Conservation (phyloP, 768 basidiomycete species). For the Amanita fuliginea region DNA sequence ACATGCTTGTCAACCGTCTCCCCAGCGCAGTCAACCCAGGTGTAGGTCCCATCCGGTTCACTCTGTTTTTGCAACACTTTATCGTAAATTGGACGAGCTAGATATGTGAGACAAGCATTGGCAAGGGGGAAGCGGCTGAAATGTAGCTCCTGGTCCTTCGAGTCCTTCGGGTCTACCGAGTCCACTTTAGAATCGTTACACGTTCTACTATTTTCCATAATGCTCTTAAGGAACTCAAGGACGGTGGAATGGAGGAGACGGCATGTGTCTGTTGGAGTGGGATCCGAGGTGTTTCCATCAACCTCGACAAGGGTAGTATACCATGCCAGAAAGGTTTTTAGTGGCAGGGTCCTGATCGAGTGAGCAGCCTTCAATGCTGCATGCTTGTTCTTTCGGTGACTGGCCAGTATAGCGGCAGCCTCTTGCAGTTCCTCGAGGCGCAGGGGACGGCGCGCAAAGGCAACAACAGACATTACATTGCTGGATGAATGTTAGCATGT, state of each 20-base stretch:
- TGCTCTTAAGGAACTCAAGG: slow-evolving; percentile 15
- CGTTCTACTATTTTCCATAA: too few relatives aligned
- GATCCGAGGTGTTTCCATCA: slow-evolving; percentile 3
- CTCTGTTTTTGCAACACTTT: slow-evolving; percentile 9
- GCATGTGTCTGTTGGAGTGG: slow-evolving; percentile 10
- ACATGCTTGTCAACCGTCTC: slow-evolving; percentile 13
- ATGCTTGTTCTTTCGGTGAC: slow-evolving; percentile 4
- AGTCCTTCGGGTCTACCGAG: too few relatives aligned
- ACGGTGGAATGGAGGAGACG: slow-evolving; percentile 18
- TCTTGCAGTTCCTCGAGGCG: slow-evolving; percentile 16
- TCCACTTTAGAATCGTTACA: too few relatives aligned
- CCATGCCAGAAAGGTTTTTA: slow-evolving; percentile 3
- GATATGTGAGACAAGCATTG: slow-evolving; percentile 17
- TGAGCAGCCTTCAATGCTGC: background rate
- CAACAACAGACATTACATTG: slow-evolving; percentile 18
- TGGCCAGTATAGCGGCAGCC: slow-evolving; percentile 13
- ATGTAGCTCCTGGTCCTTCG: slow-evolving; percentile 4
- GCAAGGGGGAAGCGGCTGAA: slow-evolving; percentile 12
- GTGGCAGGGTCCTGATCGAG: slow-evolving; percentile 8
- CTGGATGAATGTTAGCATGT: slow-evolving; percentile 8
- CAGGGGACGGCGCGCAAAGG: slow-evolving; percentile 16
- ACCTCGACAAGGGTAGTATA: slow-evolving; percentile 10
- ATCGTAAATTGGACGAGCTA: slow-evolving; percentile 13
- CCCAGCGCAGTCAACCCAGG: slow-evolving; percentile 16
- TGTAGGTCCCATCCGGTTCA: background rate